phyloP scores from a whole-genome alignment of 2,329 filamentous ascomycete genomes.

The Taxawa tesnikishii region DNA sequence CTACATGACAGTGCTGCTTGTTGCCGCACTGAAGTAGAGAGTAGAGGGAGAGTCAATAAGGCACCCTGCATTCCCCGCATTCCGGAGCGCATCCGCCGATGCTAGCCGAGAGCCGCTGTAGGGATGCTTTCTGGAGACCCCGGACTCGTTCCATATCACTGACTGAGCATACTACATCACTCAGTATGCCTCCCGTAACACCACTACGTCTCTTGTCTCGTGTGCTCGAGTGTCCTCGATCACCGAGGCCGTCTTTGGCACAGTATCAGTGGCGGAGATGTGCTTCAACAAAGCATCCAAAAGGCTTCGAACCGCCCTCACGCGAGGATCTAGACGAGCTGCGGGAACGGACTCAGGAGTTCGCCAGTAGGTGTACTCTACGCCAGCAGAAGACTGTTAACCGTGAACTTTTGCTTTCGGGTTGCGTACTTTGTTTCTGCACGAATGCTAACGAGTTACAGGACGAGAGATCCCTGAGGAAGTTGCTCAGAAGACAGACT shows the following conservation, averaged over 20 bases:
- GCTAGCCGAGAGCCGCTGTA: neutral
- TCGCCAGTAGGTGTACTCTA: constrained; percentile 46
- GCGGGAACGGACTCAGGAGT: constrained; percentile 76
- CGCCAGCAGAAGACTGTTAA: too few relatives aligned
- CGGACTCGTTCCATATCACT: too few relatives aligned
- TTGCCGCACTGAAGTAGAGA: too few relatives aligned
- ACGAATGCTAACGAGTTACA: constrained; percentile 12
- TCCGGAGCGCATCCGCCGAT: neutral
- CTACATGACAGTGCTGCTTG: too few relatives aligned
- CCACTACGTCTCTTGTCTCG: too few relatives aligned
- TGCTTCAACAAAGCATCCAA: constrained; percentile 58
- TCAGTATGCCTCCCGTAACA: neutral
- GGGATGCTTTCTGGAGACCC: too few relatives aligned
- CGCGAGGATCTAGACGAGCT: constrained; percentile 66
- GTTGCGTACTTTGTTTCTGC: too few relatives aligned
- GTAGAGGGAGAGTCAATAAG: too few relatives aligned
- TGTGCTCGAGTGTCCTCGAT: too few relatives aligned
- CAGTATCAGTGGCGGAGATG: constrained; percentile 21
- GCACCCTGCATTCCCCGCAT: neutral
- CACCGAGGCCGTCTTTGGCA: too few relatives aligned
- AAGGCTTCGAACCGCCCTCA: constrained; percentile 56
- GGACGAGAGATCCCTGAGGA: constrained; percentile 77
- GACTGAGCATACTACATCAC: too few relatives aligned
- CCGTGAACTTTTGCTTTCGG: too few relatives aligned
- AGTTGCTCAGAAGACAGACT: constrained; percentile 72